phyloP scores from a whole-genome alignment of 441 rosid genomes.

The Pelargonium myrrhifolium region DNA sequence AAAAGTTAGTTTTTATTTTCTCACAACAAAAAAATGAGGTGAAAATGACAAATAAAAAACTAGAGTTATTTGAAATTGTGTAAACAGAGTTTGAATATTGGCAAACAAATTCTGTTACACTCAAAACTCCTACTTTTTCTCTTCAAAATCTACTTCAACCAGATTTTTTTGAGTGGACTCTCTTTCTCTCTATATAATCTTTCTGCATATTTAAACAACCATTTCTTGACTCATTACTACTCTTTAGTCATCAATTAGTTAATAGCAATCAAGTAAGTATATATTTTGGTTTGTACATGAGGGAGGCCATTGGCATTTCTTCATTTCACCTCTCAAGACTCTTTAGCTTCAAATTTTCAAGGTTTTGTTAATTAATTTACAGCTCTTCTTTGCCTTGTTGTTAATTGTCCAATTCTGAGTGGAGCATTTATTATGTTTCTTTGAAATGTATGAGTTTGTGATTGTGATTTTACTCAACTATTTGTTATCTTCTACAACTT shows the following conservation, averaged over 20 bases:
- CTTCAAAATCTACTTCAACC: neutral
- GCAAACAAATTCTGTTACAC: neutral
- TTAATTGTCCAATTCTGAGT: neutral
- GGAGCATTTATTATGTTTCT: neutral
- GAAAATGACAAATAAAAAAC: no score
- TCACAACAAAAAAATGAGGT: no score
- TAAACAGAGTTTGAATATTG: neutral
- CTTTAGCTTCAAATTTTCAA: no score
- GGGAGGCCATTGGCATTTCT: no score
- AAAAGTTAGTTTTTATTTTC: no score
- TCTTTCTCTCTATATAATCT: no score
- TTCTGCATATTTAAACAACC: no score
- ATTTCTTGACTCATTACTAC: neutral
- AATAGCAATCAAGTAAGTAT: neutral
- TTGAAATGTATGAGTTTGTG: neutral
- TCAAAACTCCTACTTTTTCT: slow-evolving; percentile 13
- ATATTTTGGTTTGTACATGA: no score
- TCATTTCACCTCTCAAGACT: no score
- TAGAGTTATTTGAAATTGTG: neutral
- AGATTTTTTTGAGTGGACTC: neutral
- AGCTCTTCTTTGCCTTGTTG: no score
- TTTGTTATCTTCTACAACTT: neutral
- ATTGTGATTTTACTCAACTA: no score
- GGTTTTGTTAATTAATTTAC: no score
- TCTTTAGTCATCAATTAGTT: neutral